Base-by-base conservation (phyloP, 306 rosid species). In the Arachis hypogaea region DNA sequence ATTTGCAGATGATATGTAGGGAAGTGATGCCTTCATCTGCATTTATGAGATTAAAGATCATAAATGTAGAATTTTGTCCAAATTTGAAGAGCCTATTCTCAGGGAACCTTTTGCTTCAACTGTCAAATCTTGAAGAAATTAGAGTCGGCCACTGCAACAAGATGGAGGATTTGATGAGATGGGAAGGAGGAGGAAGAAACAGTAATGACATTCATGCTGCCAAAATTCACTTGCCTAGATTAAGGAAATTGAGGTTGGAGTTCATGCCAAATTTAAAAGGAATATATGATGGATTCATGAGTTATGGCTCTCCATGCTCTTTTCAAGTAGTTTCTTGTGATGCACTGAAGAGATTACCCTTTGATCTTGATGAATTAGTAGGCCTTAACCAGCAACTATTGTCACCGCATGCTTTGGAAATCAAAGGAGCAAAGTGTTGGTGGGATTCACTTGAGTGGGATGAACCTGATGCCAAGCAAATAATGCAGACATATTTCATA, bases 371-470 rank as follows among this genome's bases (percentile, higher is more conserved):
- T 64, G 72, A 60, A 33, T 46, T 58, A 65, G n/a, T 66, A 7
- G 28, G 22, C 22, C 7, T 41, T 40, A 5, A 41, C 52, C 63
- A 69, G 54, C 63, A 54, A 6, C 18, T 16, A 16, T 41, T 41
- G 11, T 11, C 12, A 49, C 45, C 59, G n/a, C 59, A 43, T 2
- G 7, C 63, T 6, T 29, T 73, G n/a, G 56, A 74, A 74, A 55
- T 75, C 36, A 75, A 11, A 56, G 79, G 79, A 75, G 28, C 79
- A 43, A 66, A 33, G 47, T 14, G 6, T 29, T 75, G 79, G 79
- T 65, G 79, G 73, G 66, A 75, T 1, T 64, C 72, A 52, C 65
- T 74, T 12, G 78, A 74, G 40, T 56, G 73, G 67, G 66, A 66
- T 57, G 60, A 60, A 36, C 66, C 45, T 60, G 46, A 18, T 60